Conservation (phyloP, 108 stramenopile genomes). For the Mediolabrus comicus region DNA sequence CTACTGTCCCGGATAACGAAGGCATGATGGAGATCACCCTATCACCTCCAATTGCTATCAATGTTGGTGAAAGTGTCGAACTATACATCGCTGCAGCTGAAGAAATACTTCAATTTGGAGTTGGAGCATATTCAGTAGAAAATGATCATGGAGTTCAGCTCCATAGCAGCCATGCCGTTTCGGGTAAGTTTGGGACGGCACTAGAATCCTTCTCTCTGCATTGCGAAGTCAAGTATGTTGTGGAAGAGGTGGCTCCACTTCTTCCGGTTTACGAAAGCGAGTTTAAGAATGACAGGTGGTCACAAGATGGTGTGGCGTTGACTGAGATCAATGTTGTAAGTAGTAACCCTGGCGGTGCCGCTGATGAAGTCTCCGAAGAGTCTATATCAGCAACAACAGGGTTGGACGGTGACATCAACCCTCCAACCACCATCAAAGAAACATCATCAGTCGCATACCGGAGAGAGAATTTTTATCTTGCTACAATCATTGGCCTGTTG, state of each 20-base stretch:
- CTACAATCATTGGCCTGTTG: not conserved
- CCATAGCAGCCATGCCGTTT: slow-evolving; percentile 23
- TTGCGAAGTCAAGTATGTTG: slow-evolving; percentile 9
- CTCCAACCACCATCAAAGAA: not conserved
- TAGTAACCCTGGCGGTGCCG: not conserved
- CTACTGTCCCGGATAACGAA: not conserved
- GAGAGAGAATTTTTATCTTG: not conserved
- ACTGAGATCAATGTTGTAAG: not conserved
- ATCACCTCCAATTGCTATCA: not conserved
- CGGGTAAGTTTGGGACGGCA: slow-evolving; percentile 27
- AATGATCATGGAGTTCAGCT: slow-evolving; percentile 22
- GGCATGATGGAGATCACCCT: slow-evolving; percentile 11
- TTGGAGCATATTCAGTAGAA: slow-evolving; percentile 12
- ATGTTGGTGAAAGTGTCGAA: slow-evolving; percentile 1
- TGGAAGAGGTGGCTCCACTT: not conserved
- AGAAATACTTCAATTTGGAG: slow-evolving; percentile 16
- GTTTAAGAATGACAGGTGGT: not conserved
- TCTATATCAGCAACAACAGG: not conserved
- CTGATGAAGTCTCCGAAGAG: not conserved
- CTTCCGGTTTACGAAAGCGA: not conserved
- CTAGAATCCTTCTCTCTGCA: slow-evolving; percentile 27
- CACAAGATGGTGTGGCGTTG: too few species aligned
- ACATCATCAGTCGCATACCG: not conserved
- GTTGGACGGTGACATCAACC: not conserved
- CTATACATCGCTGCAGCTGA: slow-evolving; percentile 24